A percentile compares a stretch with the other conserved stretches of the same genome.
These are phyloP conservation scores for Aspergillus pseudoviridinutans DNA, from an alignment of 2,329 filamentous ascomycete species.

Conservation along the genomic window DNA sequence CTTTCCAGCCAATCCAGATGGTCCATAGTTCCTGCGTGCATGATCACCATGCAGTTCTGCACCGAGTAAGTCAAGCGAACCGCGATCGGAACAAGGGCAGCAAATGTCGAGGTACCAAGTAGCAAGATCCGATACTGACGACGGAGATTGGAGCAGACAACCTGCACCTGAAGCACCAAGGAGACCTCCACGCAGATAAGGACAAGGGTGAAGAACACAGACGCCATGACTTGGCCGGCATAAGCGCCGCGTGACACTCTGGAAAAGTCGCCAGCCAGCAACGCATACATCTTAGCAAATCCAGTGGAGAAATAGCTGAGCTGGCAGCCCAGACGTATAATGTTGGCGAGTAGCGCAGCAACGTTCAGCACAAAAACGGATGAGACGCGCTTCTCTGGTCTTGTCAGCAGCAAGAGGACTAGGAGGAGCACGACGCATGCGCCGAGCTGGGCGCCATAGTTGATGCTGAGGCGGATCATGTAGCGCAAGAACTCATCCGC, in stretches of 20 bases:
- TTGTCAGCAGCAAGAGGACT: constrained; percentile 65
- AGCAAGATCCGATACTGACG: constrained; percentile 43
- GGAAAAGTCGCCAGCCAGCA: constrained; percentile 54
- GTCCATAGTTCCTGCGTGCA: constrained; percentile 25
- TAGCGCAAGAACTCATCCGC: constrained; percentile 48
- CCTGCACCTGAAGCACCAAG: constrained; percentile 59
- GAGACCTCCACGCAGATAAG: constrained; percentile 55
- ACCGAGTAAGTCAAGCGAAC: constrained; percentile 53
- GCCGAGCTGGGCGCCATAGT: constrained; percentile 68
- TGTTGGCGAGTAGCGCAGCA: constrained; percentile 56
- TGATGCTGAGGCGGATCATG: constrained; percentile 52
- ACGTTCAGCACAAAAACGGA: constrained; percentile 64
- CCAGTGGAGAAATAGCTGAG: constrained; percentile 57
- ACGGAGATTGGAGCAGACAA: constrained; percentile 54
- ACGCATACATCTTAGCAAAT: constrained; percentile 59
- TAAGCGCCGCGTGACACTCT: constrained; percentile 45
- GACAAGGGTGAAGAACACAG: constrained; percentile 51
- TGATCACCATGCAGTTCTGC: constrained; percentile 44
- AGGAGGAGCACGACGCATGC: constrained; percentile 62
- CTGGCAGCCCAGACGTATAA: constrained; percentile 47
- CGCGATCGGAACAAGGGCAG: constrained; percentile 50
- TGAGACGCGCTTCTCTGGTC: constrained; percentile 60
- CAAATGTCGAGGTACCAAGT: constrained; percentile 43
- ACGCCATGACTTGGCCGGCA: constrained; percentile 46
- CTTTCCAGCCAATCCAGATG: constrained; percentile 39